phyloP scores from a whole-genome alignment of 2,329 filamentous ascomycete species.

The Beauveria rudraprayagi region DNA sequence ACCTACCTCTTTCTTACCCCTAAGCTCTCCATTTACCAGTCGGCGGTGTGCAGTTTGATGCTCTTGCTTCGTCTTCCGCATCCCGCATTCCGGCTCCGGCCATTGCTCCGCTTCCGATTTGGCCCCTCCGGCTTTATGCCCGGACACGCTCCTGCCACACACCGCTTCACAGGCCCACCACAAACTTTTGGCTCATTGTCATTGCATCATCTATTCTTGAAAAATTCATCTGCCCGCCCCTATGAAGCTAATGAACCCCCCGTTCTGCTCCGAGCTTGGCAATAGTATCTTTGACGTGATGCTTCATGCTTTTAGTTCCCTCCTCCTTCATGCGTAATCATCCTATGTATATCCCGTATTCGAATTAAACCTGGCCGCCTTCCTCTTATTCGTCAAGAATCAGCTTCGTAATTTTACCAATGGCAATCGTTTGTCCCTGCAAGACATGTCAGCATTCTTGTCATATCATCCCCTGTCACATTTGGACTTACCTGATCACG shows the following conservation, averaged over 20 bases:
- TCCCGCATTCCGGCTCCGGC: background rate
- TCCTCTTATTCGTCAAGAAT: slow-evolving; percentile 32
- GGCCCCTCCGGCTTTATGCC: background rate
- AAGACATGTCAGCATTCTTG: slow-evolving; percentile 21
- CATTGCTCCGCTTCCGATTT: slow-evolving; percentile 6
- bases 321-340: slow-evolving; percentile 8
- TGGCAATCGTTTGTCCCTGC: slow-evolving; percentile 96
- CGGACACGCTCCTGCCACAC: background rate
- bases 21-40: too few species aligned
- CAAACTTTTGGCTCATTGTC: background rate
- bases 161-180: background rate
- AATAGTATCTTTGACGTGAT: background rate
- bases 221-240: background rate
- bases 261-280: background rate
- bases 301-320: slow-evolving; percentile 6
- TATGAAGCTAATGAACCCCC: background rate
- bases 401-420: slow-evolving; percentile 97
- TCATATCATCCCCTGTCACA: background rate
- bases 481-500: slow-evolving; percentile 64
- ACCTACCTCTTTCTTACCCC: too few species aligned
- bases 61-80: background rate
- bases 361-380: background rate
- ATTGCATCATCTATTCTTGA: slow-evolving; percentile 9
- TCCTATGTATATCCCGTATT: background rate
- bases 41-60: too few species aligned